Evolutionary conservation across 2,329 filamentous ascomycete species (phyloP), one percentile per base, ranked within the genome.

Genomic region (Botrytis paeoniae): DNA sequence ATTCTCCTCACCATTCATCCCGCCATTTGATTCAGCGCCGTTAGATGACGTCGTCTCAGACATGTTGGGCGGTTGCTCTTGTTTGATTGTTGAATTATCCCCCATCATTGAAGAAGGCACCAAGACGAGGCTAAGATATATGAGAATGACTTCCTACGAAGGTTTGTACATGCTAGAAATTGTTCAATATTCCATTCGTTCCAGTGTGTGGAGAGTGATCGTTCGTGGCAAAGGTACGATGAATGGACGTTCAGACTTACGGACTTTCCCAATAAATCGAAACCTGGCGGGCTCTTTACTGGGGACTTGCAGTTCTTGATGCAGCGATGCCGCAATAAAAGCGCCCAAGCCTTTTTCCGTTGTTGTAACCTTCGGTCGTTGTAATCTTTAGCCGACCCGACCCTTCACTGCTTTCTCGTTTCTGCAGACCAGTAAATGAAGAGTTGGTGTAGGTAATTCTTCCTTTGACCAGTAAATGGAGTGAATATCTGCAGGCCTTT

Each of bases 31-130:
- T 45, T 70, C 75, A 43, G 76, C 70, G 63, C 73, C 76, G 60
- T 73, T 76, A 48, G 79, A 78, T 75, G 79, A 78, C 71, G 77
- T 78, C 74, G 79, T 75, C 51, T 78, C 76, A 41, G 80, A 78
- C 79, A 81, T 81, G 63, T 73, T 73, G 69, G 77, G 74, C 71
- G 76, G 73, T 72, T 76, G 76, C 69, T 76, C 78, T 66, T 76
- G 75, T 73, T 74, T 73, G 63, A 73, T 76, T 45, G 77, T 75
- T 69, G 78, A 75, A 73, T 78, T 77, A 73, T 75, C 79, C 73
- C 77, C 73, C 78, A 78, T 79, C 48, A 72, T 79, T 57, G 70
- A 69, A 20, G 61, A 72, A 71, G 68, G 73, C n/a, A 57, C n/a
- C n/a, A 29, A 29, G n/a, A 68, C 29, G 73, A 75, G 69, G 74